Base-by-base conservation (phyloP, 1,139 yeast genomes). In the Geotrichum klebahnii region DNA sequence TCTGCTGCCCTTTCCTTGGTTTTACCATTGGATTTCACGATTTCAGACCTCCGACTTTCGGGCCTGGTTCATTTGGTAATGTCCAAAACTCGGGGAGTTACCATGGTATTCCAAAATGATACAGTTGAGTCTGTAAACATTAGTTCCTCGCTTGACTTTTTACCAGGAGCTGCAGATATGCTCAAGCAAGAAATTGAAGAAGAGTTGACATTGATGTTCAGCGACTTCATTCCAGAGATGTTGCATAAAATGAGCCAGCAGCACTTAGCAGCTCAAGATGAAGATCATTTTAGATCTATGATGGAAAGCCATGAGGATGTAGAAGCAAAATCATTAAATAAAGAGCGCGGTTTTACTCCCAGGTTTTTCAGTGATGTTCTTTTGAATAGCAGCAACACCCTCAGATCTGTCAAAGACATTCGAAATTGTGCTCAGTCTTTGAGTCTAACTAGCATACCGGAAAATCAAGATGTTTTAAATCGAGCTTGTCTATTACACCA, bases 151-250 rank as follows among this genome's bases (percentile, higher is more conserved):
- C 82, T 84, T 63, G 94, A 85, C 66, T 78, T 79, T 52, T 82
- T 85, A 36, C 84, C 82, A 52, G 88, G 85, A 1, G 78, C 84
- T 57, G 85, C 88, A 8, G 77, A 77, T 55, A 82, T 83, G 60
- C 67, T 85, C 50, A 85, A 81, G 58, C 74, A 73, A 43, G 86
- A 83, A 61, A 81, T 85, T 55, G 88, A 82, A 62, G 74, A 72
- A 44, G 87, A 83, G 62, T 79, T 85, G 42, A 67, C 86, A 52
- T 92, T 83, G 55, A 70, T 85, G 53, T 83, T 85, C 64, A 71
- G 86, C 57, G 94, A 85, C 63, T 83, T 87, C 45, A 72, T 85
- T 46, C 95, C 95, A 2, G 83, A 85, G 22, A 76, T 84, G 44
- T 71, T 85, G 34, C 87, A 85, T 67, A 80, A 83, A 60, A 73